Percentiles rank a stretch among this genome's conserved stretches.
These are phyloP conservation scores for Ustilago cynodontis DNA, from an alignment of 1,284 basidiomycete species.

Conservation along the genomic window DNA sequence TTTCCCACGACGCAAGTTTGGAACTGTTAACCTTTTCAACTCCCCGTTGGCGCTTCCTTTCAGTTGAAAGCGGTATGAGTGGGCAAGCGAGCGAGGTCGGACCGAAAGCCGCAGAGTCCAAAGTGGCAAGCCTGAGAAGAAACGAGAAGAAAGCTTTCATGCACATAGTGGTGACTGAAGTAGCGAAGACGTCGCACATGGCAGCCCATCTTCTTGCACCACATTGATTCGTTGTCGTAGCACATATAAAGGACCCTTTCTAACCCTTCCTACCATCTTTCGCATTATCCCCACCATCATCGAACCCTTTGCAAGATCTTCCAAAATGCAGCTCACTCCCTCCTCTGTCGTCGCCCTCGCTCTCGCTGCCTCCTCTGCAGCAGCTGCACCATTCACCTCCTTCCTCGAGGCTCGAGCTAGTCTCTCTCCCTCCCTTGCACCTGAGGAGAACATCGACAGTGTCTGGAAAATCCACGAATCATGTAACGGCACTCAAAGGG, in stretches of 20 bases:
- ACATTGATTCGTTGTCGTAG: too few species aligned
- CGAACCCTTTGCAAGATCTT: too few species aligned
- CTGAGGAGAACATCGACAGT: conserved; percentile 7
- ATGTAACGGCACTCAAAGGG: conserved; percentile 70
- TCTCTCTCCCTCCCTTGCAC: background rate
- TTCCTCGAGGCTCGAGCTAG: conserved; percentile 7
- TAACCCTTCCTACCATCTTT: too few species aligned
- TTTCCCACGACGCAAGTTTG: background rate
- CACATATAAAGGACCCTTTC: too few species aligned
- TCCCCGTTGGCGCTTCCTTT: too few species aligned
- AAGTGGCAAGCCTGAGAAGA: too few species aligned
- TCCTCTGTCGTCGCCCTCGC: conserved; percentile 5
- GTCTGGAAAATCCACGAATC: conserved; percentile 70
- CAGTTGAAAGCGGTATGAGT: background rate
- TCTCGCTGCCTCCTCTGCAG: background rate
- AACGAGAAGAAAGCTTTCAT: too few species aligned
- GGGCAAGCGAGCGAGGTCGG: background rate
- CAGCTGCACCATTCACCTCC: conserved; percentile 11
- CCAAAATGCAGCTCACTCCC: conserved; percentile 14
- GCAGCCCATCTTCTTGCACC: too few species aligned
- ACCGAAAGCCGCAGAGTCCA: too few species aligned
- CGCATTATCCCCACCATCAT: too few species aligned
- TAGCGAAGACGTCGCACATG: too few species aligned
- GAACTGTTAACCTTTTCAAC: background rate
- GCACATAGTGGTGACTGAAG: too few species aligned